phyloP scores from a whole-genome alignment of 208 protist species.

The Leptomonas seymouri region DNA sequence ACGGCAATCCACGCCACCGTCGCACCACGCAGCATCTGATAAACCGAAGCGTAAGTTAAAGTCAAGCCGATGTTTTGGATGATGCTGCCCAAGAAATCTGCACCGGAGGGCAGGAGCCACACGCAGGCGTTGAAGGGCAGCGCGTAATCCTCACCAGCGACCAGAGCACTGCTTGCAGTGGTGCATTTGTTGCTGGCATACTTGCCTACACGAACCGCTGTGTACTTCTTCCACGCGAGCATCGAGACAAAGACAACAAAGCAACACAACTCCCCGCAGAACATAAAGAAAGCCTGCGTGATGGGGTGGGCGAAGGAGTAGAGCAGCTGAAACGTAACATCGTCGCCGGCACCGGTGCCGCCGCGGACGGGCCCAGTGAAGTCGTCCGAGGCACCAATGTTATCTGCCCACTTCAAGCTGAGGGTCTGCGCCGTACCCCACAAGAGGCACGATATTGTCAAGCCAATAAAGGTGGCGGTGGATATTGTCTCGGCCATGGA shows the following conservation, averaged over 20 bases:
- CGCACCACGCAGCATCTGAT: conserved; percentile 93
- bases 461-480: conserved; percentile 1
- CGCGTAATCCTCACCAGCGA: conserved; percentile 40
- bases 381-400: conserved; percentile 38
- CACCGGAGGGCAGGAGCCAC: conserved; percentile 63
- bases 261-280: conserved; percentile 70
- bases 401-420: conserved; percentile 59
- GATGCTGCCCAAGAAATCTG: conserved; percentile 83
- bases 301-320: conserved; percentile 82
- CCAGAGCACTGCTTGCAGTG: conserved; percentile 7
- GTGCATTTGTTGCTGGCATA: background rate
- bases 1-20: conserved; percentile 89
- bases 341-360: background rate
- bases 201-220: conserved; percentile 16
- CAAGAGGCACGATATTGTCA: conserved; percentile 49
- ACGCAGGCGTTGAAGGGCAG: conserved; percentile 61
- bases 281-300: conserved; percentile 88
- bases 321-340: conserved; percentile 23
- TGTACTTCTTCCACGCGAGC: conserved; percentile 32
- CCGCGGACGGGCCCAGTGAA: conserved; percentile 13
- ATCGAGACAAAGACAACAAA: conserved; percentile 50
- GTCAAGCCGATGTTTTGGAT: conserved; percentile 90
- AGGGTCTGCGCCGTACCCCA: conserved; percentile 66
- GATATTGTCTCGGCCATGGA: conserved; percentile 7
- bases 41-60: conserved; percentile 89